phyloP scores from a whole-genome alignment of 2,329 filamentous ascomycete species.

The Penicillium sp. region DNA sequence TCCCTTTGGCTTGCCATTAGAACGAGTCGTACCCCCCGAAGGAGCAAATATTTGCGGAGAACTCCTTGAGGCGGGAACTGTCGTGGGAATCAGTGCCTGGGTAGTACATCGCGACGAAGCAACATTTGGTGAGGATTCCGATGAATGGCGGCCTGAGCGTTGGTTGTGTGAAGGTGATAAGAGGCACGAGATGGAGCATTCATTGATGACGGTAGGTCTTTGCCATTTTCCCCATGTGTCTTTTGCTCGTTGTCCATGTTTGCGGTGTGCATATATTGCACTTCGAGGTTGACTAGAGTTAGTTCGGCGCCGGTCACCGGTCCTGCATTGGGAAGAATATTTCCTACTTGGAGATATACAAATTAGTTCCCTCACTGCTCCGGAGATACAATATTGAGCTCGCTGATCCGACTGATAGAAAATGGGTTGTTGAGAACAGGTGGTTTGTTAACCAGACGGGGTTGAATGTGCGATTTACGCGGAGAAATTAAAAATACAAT shows the following conservation, averaged over 20 bases:
- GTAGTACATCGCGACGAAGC: constrained; percentile 20
- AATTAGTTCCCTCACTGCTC: constrained; percentile 4
- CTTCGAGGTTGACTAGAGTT: not conserved
- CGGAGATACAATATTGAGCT: not conserved
- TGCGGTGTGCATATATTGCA: not conserved
- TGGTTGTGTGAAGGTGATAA: constrained; percentile 18
- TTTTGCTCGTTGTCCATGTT: no score
- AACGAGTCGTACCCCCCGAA: constrained; percentile 12
- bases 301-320: constrained; percentile 5
- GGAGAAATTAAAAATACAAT: not conserved
- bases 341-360: constrained; percentile 6
- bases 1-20: constrained; percentile 11
- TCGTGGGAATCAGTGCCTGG: constrained; percentile 23
- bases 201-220: not conserved
- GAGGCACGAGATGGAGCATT: not conserved
- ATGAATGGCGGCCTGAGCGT: constrained; percentile 21
- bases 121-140: constrained; percentile 22
- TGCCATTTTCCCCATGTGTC: not conserved
- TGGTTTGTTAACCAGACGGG: not conserved
- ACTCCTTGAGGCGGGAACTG: constrained; percentile 15
- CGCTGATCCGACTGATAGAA: not conserved
- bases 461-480: not conserved
- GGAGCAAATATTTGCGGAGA: constrained; percentile 6
- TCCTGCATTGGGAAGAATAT: constrained; percentile 7
- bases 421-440: not conserved